Evolutionary conservation across 2,329 filamentous ascomycete species (phyloP).

Genomic region (Cladorrhinum sp.): DNA sequence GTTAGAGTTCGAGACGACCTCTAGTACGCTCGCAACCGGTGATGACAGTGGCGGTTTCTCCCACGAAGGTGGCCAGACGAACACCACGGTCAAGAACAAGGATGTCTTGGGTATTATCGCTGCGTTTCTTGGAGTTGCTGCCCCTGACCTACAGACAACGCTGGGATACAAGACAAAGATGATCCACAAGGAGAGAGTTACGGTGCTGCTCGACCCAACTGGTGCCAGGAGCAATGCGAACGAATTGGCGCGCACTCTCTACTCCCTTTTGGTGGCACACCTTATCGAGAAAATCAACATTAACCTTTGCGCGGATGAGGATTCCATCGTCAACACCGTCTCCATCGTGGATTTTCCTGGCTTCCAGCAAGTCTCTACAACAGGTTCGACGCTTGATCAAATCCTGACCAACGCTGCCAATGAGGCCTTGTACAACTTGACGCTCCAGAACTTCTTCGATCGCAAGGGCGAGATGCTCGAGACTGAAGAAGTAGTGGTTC

Average conservation of each 20-base stretch:
- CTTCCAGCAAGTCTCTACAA: slow-evolving; percentile 80
- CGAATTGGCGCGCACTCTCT: slow-evolving; percentile 87
- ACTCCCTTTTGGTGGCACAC: slow-evolving; percentile 89
- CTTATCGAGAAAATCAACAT: slow-evolving; percentile 93
- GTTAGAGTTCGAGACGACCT: slow-evolving; percentile 83
- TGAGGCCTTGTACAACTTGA: slow-evolving; percentile 89
- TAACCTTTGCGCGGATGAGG: slow-evolving; percentile 80
- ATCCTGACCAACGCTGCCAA: slow-evolving; percentile 91
- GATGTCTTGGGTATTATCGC: slow-evolving; percentile 82
- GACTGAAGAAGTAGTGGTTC: slow-evolving; percentile 85
- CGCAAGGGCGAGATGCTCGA: slow-evolving; percentile 90
- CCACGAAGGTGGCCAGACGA: slow-evolving; percentile 82
- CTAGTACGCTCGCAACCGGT: slow-evolving; percentile 71
- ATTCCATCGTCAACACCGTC: slow-evolving; percentile 86
- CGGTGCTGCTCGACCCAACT: slow-evolving; percentile 91
- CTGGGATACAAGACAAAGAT: slow-evolving; percentile 97
- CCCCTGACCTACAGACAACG: slow-evolving; percentile 78
- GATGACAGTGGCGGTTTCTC: slow-evolving; percentile 97
- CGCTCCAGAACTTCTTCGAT: slow-evolving; percentile 93
- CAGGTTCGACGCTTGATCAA: slow-evolving; percentile 84
- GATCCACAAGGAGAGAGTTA: slow-evolving; percentile 93
- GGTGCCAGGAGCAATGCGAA: slow-evolving; percentile 90
- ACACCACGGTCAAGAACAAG: slow-evolving; percentile 90
- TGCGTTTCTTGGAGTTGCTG: slow-evolving; percentile 87
- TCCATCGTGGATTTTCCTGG: slow-evolving; percentile 96